Conservation (phyloP, 139 green algal genomes). For the Coccomyxa sp. region DNA sequence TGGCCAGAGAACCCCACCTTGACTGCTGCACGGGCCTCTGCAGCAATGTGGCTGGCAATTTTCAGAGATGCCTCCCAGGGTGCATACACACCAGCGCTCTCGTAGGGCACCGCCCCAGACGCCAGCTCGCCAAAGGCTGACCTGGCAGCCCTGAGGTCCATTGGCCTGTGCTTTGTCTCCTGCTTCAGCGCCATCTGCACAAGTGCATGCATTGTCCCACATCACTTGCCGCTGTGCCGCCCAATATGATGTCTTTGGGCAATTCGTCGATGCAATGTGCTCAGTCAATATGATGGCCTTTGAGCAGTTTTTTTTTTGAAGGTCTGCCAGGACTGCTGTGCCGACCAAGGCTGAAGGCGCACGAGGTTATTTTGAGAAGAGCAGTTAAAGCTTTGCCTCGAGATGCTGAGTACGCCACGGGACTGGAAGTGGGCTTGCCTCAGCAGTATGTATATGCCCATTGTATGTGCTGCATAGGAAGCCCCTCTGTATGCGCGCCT, state of each 20-base stretch:
- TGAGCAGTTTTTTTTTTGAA: not conserved
- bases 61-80: slow-evolving; percentile 41
- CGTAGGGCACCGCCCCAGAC: not conserved
- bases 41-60: slow-evolving; percentile 51
- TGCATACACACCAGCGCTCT: not conserved
- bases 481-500: slow-evolving; percentile 14
- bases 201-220: no score
- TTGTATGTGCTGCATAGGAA: not conserved
- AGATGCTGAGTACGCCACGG: no score
- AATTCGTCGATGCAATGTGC: no score
- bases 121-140: not conserved
- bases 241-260: no score
- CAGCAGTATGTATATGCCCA: slow-evolving; percentile 40
- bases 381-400: no score
- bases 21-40: slow-evolving; percentile 44
- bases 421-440: no score
- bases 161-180: slow-evolving; percentile 58
- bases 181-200: slow-evolving; percentile 24
- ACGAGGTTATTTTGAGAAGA: no score
- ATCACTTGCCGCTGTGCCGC: no score
- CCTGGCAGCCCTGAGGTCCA: slow-evolving; percentile 45
- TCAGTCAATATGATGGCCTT: not conserved
- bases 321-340: no score
- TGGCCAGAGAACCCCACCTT: slow-evolving; percentile 7
- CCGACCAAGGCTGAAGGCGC: no score